Evolutionary conservation across 768 basidiomycete species (phyloP).

Genomic region (Kwoniella sp.): DNA sequence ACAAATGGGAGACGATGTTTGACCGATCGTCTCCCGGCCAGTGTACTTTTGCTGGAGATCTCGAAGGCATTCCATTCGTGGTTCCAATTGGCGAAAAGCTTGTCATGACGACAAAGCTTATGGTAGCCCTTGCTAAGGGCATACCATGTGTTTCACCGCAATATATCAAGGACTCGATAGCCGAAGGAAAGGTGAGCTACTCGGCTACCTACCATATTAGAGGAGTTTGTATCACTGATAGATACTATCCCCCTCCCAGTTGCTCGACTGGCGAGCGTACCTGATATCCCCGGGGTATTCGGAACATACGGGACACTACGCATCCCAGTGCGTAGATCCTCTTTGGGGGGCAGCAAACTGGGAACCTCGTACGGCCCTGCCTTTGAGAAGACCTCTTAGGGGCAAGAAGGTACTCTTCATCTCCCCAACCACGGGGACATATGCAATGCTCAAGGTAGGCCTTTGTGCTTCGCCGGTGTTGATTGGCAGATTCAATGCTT

Average conservation of each 20-base stretch:
- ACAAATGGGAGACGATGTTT: conserved; percentile 30
- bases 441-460: conserved; percentile 26
- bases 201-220: too few species aligned
- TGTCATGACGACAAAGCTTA: conserved; percentile 70
- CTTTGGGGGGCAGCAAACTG: conserved; percentile 62
- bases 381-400: conserved; percentile 28
- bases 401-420: conserved; percentile 34
- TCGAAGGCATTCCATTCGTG: conserved; percentile 24
- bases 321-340: conserved; percentile 61
- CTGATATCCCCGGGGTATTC: conserved; percentile 63
- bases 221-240: neutral
- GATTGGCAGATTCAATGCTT: too few species aligned
- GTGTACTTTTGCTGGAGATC: conserved; percentile 15
- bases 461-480: neutral
- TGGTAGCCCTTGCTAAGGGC: conserved; percentile 79
- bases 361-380: conserved; percentile 48
- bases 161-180: conserved; percentile 57
- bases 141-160: conserved; percentile 73
- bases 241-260: conserved; percentile 35
- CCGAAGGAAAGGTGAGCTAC: conserved; percentile 18
- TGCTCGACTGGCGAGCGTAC: conserved; percentile 65
- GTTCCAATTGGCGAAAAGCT: conserved; percentile 15
- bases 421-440: conserved; percentile 14
- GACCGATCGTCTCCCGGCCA: conserved; percentile 8
- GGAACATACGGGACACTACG: conserved; percentile 57